Percentiles rank a stretch among this genome's conserved stretches.
phyloP scores from a whole-genome alignment of 1,284 basidiomycete species.

The Malassezia brasiliensis region DNA sequence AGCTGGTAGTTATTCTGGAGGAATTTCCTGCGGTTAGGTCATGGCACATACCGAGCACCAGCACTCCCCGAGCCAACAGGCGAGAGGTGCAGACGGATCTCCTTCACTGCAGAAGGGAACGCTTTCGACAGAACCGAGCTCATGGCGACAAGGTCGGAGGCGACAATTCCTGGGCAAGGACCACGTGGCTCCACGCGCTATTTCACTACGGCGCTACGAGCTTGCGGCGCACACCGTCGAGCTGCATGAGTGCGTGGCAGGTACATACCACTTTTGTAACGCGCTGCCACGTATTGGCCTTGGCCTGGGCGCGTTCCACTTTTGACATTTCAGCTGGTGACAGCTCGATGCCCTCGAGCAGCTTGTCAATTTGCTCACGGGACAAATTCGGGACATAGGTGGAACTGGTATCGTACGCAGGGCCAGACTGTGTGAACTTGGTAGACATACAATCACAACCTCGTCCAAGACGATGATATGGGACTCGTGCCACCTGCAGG shows the following conservation, averaged over 20 bases:
- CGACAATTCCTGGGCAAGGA: not conserved
- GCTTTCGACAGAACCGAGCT: constrained; percentile 28
- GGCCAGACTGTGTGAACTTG: constrained; percentile 19
- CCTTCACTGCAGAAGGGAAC: constrained; percentile 41
- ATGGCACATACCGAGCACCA: constrained; percentile 37
- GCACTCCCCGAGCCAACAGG: constrained; percentile 40
- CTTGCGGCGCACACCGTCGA: constrained; percentile 13
- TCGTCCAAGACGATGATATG: constrained; percentile 48
- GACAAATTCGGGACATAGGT: constrained; percentile 34
- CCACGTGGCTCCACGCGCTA: constrained; percentile 5
- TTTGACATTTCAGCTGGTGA: constrained; percentile 12
- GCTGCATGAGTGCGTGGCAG: constrained; percentile 4
- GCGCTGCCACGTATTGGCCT: constrained; percentile 36
- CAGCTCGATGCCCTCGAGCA: constrained; percentile 11
- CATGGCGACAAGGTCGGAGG: not conserved
- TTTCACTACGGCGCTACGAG: not conserved
- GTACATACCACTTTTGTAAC: constrained; percentile 38
- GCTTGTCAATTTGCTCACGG: constrained; percentile 26
- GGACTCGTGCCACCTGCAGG: constrained; percentile 41
- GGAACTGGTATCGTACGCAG: constrained; percentile 29
- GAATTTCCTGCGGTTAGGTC: constrained; percentile 33
- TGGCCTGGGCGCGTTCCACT: constrained; percentile 27
- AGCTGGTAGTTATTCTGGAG: constrained; percentile 37
- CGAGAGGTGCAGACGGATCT: constrained; percentile 44
- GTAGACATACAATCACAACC: constrained; percentile 24